Evolutionary conservation across 202 grass and related monocot species (phyloP).

Genomic region (Zizania palustris): DNA sequence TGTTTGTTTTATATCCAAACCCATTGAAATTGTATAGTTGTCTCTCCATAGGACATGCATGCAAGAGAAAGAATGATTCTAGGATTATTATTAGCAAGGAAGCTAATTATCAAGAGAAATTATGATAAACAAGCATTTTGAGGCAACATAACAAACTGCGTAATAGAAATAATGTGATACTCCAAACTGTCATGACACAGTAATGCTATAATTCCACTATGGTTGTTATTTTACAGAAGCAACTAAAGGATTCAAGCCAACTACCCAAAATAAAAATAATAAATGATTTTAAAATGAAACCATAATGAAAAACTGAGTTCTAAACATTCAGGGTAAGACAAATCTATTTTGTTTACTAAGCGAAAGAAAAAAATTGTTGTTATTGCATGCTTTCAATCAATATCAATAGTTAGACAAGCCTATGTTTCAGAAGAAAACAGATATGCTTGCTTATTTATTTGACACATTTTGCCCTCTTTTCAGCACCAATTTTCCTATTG

Average conservation of each 20-base stretch:
- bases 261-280: no score
- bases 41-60: not conserved
- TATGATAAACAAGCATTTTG: not conserved
- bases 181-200: not conserved
- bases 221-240: no score
- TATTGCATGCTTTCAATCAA: conserved; percentile 19
- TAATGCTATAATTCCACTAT: not conserved
- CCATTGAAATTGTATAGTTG: not conserved
- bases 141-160: not conserved
- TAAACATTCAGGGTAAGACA: not conserved
- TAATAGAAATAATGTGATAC: not conserved
- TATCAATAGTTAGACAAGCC: not conserved
- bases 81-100: not conserved
- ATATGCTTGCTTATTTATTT: not conserved
- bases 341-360: not conserved
- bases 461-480: conserved; percentile 23
- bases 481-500: conserved; percentile 24
- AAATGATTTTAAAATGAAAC: not conserved
- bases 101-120: not conserved
- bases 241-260: no score
- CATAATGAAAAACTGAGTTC: not conserved
- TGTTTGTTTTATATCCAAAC: not conserved
- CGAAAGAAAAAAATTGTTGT: not conserved
- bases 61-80: not conserved
- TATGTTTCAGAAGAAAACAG: not conserved